Base-by-base conservation (phyloP, 2,329 filamentous ascomycete species). In the Aspergillus sp. region DNA sequence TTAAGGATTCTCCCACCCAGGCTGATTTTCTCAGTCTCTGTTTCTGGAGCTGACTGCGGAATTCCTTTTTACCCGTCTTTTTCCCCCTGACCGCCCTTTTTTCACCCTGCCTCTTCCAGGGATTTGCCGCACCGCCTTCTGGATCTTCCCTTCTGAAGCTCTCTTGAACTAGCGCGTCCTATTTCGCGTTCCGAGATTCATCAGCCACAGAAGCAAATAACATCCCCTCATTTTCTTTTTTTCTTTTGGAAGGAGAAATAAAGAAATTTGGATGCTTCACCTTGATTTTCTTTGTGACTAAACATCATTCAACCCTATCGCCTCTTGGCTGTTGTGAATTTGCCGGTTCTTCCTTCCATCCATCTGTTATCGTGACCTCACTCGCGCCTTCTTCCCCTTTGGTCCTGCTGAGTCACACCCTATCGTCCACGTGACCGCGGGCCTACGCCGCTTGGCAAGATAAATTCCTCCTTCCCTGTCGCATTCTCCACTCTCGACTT, bases 1-100 rank as follows among this genome's bases (percentile, higher is more conserved):
- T 74, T 74, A 74, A 74, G 72, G 66, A 73, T 74, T 74, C 71
- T 72, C 68, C 68, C 70, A 72, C 70, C 72, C 72, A 70, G 67
- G 70, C 69, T 65, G 67, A 68, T 65, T 73, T 71, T 65, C 67
- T 69, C 68, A 69, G 64, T 66, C 65, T 72, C 69, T 71, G 66
- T 71, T 72, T 71, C 68, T 71, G 69, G 67, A 70, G 64, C 65
- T 67, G 66, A 66, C 62, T 62, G 67, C 66, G 62, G 62, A 65
- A 60, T 62, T 55, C 56, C 54, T 58, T 47, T 51, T 54, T 60
- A 61, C 52, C 55, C 44, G 51, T 41, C 52, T 59, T 52, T 57
- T 52, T 34, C 41, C 43, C 15, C 43, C 51, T 58, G 50, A 61
- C 64, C 61, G 57, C 62, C 42, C 56, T 60, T 38, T 26, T 41